These are phyloP conservation scores for Naganishia albida DNA, from an alignment of 1,284 basidiomycete species.

Conservation along the genomic window DNA sequence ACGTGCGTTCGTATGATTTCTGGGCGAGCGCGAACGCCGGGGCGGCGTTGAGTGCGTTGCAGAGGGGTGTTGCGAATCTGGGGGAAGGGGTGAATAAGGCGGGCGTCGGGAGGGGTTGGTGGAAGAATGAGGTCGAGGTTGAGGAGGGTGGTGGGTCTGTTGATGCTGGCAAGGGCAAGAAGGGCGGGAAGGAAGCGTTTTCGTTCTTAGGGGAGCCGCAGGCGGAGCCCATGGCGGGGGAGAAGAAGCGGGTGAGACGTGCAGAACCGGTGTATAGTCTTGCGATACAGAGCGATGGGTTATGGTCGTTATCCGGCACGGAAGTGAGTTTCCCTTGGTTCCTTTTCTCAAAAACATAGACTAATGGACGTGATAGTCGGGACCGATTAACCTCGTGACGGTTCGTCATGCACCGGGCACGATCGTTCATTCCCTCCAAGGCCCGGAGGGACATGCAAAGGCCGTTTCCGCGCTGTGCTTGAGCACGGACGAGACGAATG, in stretches of 20 bases:
- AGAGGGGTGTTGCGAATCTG: slow-evolving; percentile 81
- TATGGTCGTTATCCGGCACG: slow-evolving; percentile 85
- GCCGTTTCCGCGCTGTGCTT: slow-evolving; percentile 85
- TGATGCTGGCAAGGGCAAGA: slow-evolving; percentile 7
- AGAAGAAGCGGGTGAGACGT: slow-evolving; percentile 36
- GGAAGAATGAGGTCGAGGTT: slow-evolving; percentile 59
- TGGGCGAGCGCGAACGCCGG: slow-evolving; percentile 85
- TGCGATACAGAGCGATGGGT: slow-evolving; percentile 81
- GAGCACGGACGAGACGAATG: slow-evolving; percentile 74
- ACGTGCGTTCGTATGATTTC: slow-evolving; percentile 89
- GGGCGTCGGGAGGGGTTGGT: slow-evolving; percentile 84
- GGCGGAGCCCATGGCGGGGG: background rate
- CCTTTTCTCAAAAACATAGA: slow-evolving; percentile 6
- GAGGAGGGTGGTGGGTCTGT: slow-evolving; percentile 19
- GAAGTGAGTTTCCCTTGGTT: slow-evolving; percentile 61
- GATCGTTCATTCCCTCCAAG: slow-evolving; percentile 67
- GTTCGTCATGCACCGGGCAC: slow-evolving; percentile 88
- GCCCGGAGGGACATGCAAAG: slow-evolving; percentile 65
- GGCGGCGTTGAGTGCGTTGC: slow-evolving; percentile 82
- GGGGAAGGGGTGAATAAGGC: slow-evolving; percentile 91
- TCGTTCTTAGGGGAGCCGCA: slow-evolving; percentile 13
- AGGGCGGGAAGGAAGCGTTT: slow-evolving; percentile 4
- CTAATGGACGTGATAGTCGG: slow-evolving; percentile 60
- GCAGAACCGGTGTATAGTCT: slow-evolving; percentile 81
- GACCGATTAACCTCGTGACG: slow-evolving; percentile 86